Conservation (phyloP, 2,329 filamentous ascomycete genomes). For the Aureobasidium zeae region DNA sequence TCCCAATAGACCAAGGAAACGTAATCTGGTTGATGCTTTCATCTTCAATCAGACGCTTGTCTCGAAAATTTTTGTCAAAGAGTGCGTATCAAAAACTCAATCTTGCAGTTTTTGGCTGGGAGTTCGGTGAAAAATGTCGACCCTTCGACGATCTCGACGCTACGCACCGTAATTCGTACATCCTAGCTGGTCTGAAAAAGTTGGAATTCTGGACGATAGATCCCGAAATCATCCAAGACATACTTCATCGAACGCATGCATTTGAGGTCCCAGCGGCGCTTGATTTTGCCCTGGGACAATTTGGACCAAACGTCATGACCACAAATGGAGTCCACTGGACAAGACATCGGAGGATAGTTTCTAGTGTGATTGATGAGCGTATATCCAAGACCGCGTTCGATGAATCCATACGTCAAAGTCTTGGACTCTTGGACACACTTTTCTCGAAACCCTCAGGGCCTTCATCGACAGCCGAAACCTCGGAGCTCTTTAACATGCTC, state of each 20-base stretch:
- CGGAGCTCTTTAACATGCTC: not conserved
- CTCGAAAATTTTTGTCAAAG: not conserved
- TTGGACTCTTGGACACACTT: not conserved
- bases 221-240: not conserved
- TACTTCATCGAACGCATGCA: not conserved
- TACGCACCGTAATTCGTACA: not conserved
- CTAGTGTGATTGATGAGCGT: constrained; percentile 27
- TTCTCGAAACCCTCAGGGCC: not conserved
- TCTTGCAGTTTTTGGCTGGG: not conserved
- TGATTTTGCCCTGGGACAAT: constrained; percentile 14
- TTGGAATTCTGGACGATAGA: not conserved
- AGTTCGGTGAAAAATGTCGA: not conserved
- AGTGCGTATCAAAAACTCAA: not conserved
- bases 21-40: not conserved
- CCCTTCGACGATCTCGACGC: not conserved
- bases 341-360: constrained; percentile 26
- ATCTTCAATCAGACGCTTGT: not conserved
- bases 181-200: not conserved
- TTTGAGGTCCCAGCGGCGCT: not conserved
- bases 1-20: not conserved
- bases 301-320: constrained; percentile 24
- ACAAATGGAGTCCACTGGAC: constrained; percentile 24
- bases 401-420: constrained; percentile 18
- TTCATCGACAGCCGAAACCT: too few species aligned
- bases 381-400: constrained; percentile 27